These are phyloP conservation scores for Breynia disticha DNA, from an alignment of 441 rosid species.

Conservation along the genomic window DNA sequence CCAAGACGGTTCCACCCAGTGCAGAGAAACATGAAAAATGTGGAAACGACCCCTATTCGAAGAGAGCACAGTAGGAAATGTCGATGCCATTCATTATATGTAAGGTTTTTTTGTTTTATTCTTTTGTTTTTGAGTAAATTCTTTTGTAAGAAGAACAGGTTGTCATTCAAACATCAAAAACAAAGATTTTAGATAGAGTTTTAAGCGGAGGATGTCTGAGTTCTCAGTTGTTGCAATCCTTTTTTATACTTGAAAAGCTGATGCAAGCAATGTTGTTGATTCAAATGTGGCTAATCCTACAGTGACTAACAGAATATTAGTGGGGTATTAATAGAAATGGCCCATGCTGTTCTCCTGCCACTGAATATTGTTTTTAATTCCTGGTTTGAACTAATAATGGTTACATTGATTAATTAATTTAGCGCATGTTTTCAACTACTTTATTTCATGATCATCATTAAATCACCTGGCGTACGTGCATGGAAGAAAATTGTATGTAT, in stretches of 20 bases:
- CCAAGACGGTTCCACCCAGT: slow-evolving; percentile 6
- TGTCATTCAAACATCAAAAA: slow-evolving; percentile 21
- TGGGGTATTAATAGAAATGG: neutral
- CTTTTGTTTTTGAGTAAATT: slow-evolving; percentile 38
- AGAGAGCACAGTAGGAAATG: slow-evolving; percentile 21
- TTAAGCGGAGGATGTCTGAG: slow-evolving; percentile 10
- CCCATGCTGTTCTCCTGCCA: too few species aligned
- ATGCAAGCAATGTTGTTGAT: neutral
- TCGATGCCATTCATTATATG: slow-evolving; percentile 24
- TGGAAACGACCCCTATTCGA: slow-evolving; percentile 21
- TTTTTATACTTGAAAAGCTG: too few species aligned
- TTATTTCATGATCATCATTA: too few species aligned
- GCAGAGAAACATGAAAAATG: slow-evolving; percentile 3
- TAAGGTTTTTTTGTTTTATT: slow-evolving; percentile 17
- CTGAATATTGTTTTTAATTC: too few species aligned
- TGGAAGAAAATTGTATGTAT: too few species aligned
- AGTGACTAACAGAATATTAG: neutral
- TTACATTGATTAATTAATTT: too few species aligned
- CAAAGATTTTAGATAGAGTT: slow-evolving; percentile 20
- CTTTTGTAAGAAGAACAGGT: slow-evolving; percentile 49
- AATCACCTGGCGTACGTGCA: too few species aligned
- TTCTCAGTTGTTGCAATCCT: neutral
- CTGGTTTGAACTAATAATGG: too few species aligned
- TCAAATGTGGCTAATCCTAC: slow-evolving; percentile 1
- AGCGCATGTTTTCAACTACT: too few species aligned